A percentile compares a stretch with the other conserved stretches of the same genome.
Evolutionary conservation across 441 rosid species (phyloP).

Genomic region (Adansonia gregorii): DNA sequence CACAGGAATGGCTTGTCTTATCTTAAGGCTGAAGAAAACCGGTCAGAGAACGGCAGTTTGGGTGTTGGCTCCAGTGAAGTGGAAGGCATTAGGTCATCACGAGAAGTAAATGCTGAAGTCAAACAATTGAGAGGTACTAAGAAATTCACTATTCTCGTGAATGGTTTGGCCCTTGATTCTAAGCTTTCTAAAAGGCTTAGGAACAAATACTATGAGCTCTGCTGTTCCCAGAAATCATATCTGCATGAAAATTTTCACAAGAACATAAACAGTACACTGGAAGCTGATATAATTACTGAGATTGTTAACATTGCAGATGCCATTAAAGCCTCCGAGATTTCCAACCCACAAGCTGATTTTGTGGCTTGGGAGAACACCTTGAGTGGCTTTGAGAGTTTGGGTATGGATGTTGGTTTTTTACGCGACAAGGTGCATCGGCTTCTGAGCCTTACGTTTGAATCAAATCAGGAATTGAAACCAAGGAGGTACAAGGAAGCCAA

Average conservation of each 20-base stretch:
- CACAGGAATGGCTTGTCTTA: conserved; percentile 4
- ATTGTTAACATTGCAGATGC: conserved; percentile 7
- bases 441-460: conserved; percentile 20
- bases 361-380: neutral
- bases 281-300: neutral
- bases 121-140: neutral
- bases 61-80: conserved; percentile 12
- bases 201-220: neutral
- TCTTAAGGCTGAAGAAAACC: conserved; percentile 18
- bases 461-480: neutral
- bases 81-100: conserved; percentile 10
- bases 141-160: neutral
- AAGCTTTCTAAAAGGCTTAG: neutral
- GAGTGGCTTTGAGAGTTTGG: neutral
- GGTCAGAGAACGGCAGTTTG: neutral
- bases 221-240: neutral
- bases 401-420: neutral
- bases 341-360: neutral
- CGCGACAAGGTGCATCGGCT: neutral
- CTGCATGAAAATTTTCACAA: neutral
- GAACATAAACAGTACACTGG: neutral
- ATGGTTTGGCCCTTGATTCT: neutral
- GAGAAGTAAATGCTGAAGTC: conserved; percentile 1
- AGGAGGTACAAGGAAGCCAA: conserved; percentile 16
- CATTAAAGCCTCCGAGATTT: conserved; percentile 1